These are phyloP conservation scores for Oenanthe sinensis DNA, from an alignment of 129 eudicot species.

Conservation along the genomic window DNA sequence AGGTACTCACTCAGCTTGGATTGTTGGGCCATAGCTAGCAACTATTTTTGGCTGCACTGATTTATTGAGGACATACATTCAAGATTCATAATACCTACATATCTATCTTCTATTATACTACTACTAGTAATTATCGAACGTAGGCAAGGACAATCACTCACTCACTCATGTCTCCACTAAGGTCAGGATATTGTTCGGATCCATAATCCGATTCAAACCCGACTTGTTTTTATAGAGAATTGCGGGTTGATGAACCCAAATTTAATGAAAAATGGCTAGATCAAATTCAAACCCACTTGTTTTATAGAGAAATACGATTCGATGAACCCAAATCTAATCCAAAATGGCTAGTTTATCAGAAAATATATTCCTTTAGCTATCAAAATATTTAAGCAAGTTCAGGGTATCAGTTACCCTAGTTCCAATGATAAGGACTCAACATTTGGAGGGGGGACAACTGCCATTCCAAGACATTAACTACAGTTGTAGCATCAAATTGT, in stretches of 20 bases:
- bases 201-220: not conserved
- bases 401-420: not conserved
- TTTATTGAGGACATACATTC: not conserved
- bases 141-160: not conserved
- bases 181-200: not conserved
- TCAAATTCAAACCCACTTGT: too few species aligned
- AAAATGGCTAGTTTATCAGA: not conserved
- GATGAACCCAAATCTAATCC: not conserved
- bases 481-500: not conserved
- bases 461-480: not conserved
- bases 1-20: not conserved
- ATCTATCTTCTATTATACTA: not conserved
- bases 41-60: not conserved
- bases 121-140: not conserved
- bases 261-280: too few species aligned
- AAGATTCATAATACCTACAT: not conserved
- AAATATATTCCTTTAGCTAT: not conserved
- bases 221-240: not conserved
- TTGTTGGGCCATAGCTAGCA: slow-evolving; percentile 1
- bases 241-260: too few species aligned
- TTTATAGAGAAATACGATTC: not conserved
- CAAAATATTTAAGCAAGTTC: not conserved
- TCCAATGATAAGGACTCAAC: slow-evolving; percentile 3
- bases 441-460: not conserved
- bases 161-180: not conserved